Conservation (phyloP, 1,284 basidiomycete species). For the Melampsora americana region DNA sequence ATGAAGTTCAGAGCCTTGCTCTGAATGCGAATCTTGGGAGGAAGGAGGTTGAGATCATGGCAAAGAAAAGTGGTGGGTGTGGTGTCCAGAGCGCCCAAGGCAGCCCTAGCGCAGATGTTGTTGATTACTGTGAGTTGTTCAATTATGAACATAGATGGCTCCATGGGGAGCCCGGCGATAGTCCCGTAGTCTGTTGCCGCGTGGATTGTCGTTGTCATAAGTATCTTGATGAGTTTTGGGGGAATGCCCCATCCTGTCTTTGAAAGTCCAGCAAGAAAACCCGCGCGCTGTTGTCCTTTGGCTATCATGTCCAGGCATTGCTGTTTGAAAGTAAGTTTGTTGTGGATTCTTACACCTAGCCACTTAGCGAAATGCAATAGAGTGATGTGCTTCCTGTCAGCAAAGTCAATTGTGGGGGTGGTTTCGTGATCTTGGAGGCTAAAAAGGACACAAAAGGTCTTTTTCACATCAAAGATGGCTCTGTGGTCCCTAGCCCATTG, state of each 20-base stretch:
- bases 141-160: background rate
- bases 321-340: slow-evolving; percentile 23
- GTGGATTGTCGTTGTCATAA: background rate
- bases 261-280: background rate
- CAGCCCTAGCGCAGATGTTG: background rate
- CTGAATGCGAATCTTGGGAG: background rate
- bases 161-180: background rate
- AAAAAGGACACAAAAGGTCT: background rate
- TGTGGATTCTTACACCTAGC: slow-evolving; percentile 4
- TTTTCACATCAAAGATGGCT: background rate
- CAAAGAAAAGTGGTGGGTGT: background rate
- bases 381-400: background rate
- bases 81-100: background rate
- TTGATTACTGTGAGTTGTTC: background rate
- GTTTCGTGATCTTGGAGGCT: background rate
- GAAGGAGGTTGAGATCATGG: background rate
- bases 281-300: background rate
- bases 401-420: background rate
- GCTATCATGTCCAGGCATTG: background rate
- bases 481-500: background rate
- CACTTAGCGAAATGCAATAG: background rate
- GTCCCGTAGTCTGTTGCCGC: background rate
- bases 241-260: background rate
- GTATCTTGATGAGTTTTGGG: background rate
- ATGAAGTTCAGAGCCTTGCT: background rate